Conservation (phyloP, 768 basidiomycete species). For the Dentipellis sp. region DNA sequence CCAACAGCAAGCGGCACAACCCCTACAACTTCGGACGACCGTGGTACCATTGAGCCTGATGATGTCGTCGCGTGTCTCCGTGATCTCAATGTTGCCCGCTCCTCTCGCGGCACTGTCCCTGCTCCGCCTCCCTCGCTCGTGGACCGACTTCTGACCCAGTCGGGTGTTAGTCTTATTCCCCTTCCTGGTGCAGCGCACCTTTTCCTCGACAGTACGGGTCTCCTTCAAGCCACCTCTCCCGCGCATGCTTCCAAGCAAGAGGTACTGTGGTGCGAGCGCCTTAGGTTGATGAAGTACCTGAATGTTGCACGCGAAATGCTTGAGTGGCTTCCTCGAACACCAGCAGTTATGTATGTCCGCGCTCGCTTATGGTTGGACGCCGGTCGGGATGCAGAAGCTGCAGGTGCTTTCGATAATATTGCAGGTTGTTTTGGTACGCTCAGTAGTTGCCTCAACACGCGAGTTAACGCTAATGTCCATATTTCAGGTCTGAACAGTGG, state of each 20-base stretch:
- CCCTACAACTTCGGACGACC: slow-evolving; percentile 19
- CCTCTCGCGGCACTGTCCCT: not conserved
- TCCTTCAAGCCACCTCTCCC: slow-evolving; percentile 62
- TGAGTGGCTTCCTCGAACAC: slow-evolving; percentile 71
- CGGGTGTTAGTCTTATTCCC: slow-evolving; percentile 31
- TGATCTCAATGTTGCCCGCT: slow-evolving; percentile 61
- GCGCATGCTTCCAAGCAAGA: slow-evolving; percentile 61
- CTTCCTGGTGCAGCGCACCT: slow-evolving; percentile 57
- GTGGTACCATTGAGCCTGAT: slow-evolving; percentile 31
- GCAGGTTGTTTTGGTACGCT: slow-evolving; percentile 66
- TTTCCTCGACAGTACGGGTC: slow-evolving; percentile 57
- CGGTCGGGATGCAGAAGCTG: slow-evolving; percentile 67
- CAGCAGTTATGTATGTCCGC: slow-evolving; percentile 66
- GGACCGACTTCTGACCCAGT: slow-evolving; percentile 50
- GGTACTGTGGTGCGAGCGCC: slow-evolving; percentile 59
- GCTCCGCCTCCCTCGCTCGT: slow-evolving; percentile 45
- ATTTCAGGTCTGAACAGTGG: slow-evolving; percentile 38
- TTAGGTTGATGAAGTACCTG: slow-evolving; percentile 56
- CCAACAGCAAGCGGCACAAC: slow-evolving; percentile 33
- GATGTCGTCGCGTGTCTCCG: slow-evolving; percentile 55
- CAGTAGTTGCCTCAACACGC: not conserved
- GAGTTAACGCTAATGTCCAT: slow-evolving; percentile 8
- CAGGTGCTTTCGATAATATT: slow-evolving; percentile 60
- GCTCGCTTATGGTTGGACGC: slow-evolving; percentile 57
- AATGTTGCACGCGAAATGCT: slow-evolving; percentile 55